Conservation (phyloP, 2,329 filamentous ascomycete genomes). For the Aureobasidium sp. region DNA sequence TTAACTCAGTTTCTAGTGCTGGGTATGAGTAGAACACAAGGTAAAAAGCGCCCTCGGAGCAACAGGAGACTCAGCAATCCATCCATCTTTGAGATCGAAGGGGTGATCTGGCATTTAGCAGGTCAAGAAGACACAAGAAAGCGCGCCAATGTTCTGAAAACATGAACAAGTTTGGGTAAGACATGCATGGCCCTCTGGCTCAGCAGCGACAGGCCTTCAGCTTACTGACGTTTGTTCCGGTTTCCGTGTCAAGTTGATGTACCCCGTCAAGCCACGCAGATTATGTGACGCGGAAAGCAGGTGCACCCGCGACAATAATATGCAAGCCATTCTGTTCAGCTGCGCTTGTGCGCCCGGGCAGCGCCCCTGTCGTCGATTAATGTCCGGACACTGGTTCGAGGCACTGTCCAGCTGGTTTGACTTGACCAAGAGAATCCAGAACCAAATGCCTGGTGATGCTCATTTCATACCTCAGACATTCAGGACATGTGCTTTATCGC, state of each 20-base stretch:
- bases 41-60: neutral
- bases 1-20: neutral
- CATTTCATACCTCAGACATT: neutral
- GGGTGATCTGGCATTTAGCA: neutral
- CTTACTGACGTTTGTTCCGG: neutral
- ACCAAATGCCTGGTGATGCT: neutral
- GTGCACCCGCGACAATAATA: neutral
- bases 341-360: neutral
- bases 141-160: neutral
- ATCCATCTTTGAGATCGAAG: neutral
- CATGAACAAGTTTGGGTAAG: neutral
- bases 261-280: neutral
- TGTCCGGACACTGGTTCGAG: neutral
- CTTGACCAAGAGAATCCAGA: neutral
- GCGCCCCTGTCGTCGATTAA: neutral
- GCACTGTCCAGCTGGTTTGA: neutral
- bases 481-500: neutral
- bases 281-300: conserved; percentile 1
- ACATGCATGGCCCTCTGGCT: neutral
- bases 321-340: conserved; percentile 5
- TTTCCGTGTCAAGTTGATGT: neutral
- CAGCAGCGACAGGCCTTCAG: neutral
- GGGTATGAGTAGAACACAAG: neutral
- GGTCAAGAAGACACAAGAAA: neutral
- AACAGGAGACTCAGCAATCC: neutral